Conservation (phyloP, 2,329 filamentous ascomycete genomes). For the Talaromyces sp. region DNA sequence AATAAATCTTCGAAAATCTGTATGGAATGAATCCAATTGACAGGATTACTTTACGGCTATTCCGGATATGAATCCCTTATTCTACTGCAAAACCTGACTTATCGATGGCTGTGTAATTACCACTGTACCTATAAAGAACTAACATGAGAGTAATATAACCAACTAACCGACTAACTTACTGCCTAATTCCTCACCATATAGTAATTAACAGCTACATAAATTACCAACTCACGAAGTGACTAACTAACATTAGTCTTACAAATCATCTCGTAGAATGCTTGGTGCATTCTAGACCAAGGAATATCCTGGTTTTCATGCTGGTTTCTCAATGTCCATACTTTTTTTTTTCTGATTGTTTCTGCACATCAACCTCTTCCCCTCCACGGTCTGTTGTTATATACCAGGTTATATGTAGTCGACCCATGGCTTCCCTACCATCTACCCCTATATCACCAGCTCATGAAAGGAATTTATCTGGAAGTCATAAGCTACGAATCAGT, state of each 20-base stretch:
- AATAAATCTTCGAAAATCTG: not conserved
- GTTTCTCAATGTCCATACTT: not conserved
- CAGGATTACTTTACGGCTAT: not conserved
- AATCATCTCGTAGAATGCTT: not conserved
- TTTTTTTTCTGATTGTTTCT: not conserved
- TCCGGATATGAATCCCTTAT: not conserved
- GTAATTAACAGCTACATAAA: too few species aligned
- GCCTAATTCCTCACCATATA: too few species aligned
- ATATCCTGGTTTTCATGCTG: not conserved
- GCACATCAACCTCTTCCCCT: not conserved
- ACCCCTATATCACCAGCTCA: not conserved
- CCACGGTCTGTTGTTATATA: not conserved
- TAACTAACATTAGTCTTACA: not conserved
- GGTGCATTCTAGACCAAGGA: not conserved
- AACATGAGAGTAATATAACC: too few species aligned
- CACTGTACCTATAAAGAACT: too few species aligned
- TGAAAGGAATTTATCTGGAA: not conserved
- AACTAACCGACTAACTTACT: too few species aligned
- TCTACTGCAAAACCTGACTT: too few species aligned
- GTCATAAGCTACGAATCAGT: slow-evolving; percentile 2
- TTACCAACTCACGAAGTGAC: too few species aligned
- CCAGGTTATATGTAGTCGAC: not conserved
- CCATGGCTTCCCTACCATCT: not conserved
- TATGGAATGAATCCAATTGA: not conserved
- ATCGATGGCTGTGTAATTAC: too few species aligned